Base-by-base conservation (phyloP, 805 yeast species). In the Priceomyces haplophilus region DNA sequence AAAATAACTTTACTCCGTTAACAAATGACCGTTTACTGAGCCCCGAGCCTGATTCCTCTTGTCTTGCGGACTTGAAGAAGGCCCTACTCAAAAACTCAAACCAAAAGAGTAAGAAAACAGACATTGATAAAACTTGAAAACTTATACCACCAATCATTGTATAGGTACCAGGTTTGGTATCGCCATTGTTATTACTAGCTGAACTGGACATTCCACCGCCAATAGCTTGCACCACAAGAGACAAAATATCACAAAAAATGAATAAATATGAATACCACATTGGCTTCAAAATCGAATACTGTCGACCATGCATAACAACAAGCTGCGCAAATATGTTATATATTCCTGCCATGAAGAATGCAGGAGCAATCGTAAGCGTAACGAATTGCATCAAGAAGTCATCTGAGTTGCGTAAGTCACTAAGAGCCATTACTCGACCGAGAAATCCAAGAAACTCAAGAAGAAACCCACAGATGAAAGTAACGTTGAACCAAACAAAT, bases 201-300 rank as follows among this genome's bases (percentile, higher is more conserved):
- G 49, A 43, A 10, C 69, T 55, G 5, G 67, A 64, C 15, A 65
- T 51, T 24, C 69, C 75, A 13, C 73, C 73, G 5, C 71, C 73
- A 17, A 56, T 59, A 4, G 70, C 72, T 49, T 69, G 75, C 24
- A 69, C 53, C 16, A 68, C 23, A 15, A 69, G 54, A 1, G 73
- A 65, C 3, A 67, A 25, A 5, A 68, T 64, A 45, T 69, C 75
- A 18, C 56, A 44, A 4, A 65, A 55, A 40, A 69, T 65, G 46
- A 69, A 69, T 19, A 69, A 56, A 53, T 69, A 69, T 1, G 74
- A 62, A 45, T 69, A 69, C 72, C 72, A 67, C 61, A 69, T 58
- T 3, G 75, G 75, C 44, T 62, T 64, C 45, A 68, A 55, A 2
- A 64, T 50, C 16, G 72, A 64, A 47, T 60, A 69, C 29, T 59